Base-by-base conservation (phyloP, 2,329 filamentous ascomycete species). In the Exophiala calicioides region DNA sequence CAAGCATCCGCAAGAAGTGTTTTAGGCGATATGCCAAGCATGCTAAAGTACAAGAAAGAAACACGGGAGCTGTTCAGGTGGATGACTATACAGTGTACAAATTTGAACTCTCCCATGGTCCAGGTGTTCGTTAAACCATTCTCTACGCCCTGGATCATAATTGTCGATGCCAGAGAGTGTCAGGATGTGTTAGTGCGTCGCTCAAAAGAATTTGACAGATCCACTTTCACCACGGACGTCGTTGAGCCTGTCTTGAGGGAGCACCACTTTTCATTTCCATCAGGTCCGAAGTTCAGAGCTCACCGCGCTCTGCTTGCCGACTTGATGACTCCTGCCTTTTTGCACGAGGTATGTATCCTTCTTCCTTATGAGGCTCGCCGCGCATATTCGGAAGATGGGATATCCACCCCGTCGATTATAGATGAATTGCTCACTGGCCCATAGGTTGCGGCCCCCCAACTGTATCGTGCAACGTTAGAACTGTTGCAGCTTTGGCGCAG, bases 71-170 rank as follows among this genome's bases (percentile, higher is more conserved):
- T 47, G 16, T 47, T 35, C 35, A 35, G 35, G 13, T 47, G 44
- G 44, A 7, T 39, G 10, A 20, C 29, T 13, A 23, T 40, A 12
- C 43, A 40, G 23, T 27, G 59, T 3, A 46, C 46, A 15, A 60
- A 60, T 7, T 63, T 68, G 35, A 53, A 68, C 4, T 67, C 66
- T 8, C 70, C 73, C 0, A 65, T 78, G 44, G 58, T 69, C 3
- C 76, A 80, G 53, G 59, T 72, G 4, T 78, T 78, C 56, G 57
- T 76, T 41, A 59, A 62, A 5, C 74, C 75, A 1, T 63, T 74
- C 13, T 52, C 56, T 1, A 62, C 62, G 20, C 76, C 75, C 1
- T 67, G 64, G 56, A 61, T 79, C 1, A 42, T 78, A 3, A 51
- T 78, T 4, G 35, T 21, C 12, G 56, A 60, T 23, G 42, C 43